Percentiles rank a stretch among this genome's conserved stretches.
Conservation (phyloP, 371 early-diverging fungal species). For the Mucor sp. region DNA sequence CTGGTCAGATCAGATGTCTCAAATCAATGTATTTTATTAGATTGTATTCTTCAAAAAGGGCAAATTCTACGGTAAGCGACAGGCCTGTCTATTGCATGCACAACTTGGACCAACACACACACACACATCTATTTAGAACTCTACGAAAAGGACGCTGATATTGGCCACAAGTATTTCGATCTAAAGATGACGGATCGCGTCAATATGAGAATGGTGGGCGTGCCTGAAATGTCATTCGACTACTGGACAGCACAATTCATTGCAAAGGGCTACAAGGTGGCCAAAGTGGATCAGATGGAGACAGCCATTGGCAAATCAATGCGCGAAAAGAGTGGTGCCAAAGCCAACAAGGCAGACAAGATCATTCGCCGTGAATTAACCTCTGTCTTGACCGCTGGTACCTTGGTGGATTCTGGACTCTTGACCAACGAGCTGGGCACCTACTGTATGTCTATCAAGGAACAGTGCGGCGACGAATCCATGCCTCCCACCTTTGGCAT, state of each 20-base stretch:
- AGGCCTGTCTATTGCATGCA: background rate
- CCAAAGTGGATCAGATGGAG: slow-evolving; percentile 99
- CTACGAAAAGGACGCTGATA: slow-evolving; percentile 99
- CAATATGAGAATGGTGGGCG: slow-evolving; percentile 99
- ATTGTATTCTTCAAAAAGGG: slow-evolving; percentile 99
- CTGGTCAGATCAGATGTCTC: background rate
- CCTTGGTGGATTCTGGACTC: slow-evolving; percentile 89
- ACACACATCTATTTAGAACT: slow-evolving; percentile 51
- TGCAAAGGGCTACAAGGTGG: slow-evolving; percentile 97
- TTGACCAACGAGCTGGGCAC: slow-evolving; percentile 87
- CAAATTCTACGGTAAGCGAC: slow-evolving; percentile 82
- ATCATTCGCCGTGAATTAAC: slow-evolving; percentile 97
- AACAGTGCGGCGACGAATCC: slow-evolving; percentile 32
- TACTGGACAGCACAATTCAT: slow-evolving; percentile 97
- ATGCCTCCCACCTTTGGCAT: slow-evolving; percentile 68
- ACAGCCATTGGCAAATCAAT: slow-evolving; percentile 94
- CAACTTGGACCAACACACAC: background rate
- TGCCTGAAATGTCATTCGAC: slow-evolving; percentile 96
- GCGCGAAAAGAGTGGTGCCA: slow-evolving; percentile 70
- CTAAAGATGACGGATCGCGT: slow-evolving; percentile 96
- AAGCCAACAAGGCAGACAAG: slow-evolving; percentile 68
- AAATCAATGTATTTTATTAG: slow-evolving; percentile 19
- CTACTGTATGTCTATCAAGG: slow-evolving; percentile 93
- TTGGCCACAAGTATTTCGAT: slow-evolving; percentile 98
- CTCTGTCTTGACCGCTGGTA: slow-evolving; percentile 93